These are phyloP conservation scores for Ophioceras dolichostomum DNA, from an alignment of 2,329 filamentous ascomycete genomes.

Conservation along the genomic window DNA sequence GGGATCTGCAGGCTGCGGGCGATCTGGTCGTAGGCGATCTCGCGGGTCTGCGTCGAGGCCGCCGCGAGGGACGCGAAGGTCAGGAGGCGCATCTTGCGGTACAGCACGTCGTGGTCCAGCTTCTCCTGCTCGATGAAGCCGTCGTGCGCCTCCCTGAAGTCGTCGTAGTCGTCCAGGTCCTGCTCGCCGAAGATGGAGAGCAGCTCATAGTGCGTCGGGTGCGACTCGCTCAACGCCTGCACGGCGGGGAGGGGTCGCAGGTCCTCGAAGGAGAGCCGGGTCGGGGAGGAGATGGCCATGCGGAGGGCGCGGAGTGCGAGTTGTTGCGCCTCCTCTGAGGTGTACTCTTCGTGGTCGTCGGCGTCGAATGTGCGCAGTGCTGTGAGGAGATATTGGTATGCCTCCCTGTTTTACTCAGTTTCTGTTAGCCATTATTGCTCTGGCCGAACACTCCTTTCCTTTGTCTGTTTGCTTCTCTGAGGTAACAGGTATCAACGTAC, in stretches of 20 bases:
- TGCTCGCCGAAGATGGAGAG: constrained; percentile 94
- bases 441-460: too few species aligned
- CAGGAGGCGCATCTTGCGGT: constrained; percentile 92
- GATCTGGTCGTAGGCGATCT: constrained; percentile 80
- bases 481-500: too few species aligned
- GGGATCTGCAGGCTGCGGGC: constrained; percentile 75
- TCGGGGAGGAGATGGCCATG: constrained; percentile 38
- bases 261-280: constrained; percentile 63
- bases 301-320: constrained; percentile 45
- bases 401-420: constrained; percentile 28
- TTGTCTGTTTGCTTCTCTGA: neutral
- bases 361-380: constrained; percentile 48
- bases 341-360: constrained; percentile 39
- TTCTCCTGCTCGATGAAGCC: constrained; percentile 70
- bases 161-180: constrained; percentile 87
- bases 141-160: constrained; percentile 86
- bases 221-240: constrained; percentile 74
- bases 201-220: constrained; percentile 78
- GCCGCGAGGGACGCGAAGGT: constrained; percentile 76
- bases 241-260: constrained; percentile 72
- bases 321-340: constrained; percentile 47
- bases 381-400: constrained; percentile 57
- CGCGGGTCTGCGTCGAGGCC: constrained; percentile 71
- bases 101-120: constrained; percentile 59
- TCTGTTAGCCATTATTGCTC: too few species aligned